Percentiles rank a stretch among this genome's conserved stretches.
Evolutionary conservation across 2,329 filamentous ascomycete genomes (phyloP).

Genomic region (Monosporascus sp.): DNA sequence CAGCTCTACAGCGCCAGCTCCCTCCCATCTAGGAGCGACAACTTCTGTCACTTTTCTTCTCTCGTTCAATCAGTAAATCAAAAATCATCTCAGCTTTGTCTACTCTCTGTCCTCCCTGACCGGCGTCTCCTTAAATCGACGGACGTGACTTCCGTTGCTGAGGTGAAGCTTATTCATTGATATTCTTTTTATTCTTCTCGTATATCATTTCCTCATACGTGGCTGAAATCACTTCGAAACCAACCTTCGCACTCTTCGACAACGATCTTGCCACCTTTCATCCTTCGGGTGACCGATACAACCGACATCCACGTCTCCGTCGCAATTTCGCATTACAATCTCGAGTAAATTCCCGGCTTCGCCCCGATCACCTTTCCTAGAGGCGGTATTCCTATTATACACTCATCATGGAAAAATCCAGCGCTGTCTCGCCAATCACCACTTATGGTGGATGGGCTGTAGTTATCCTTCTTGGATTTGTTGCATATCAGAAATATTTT

Average conservation of each 20-base stretch:
- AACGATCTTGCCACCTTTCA: too few relatives aligned
- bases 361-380: background rate
- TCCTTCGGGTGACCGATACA: too few relatives aligned
- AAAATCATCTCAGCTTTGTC: background rate
- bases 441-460: slow-evolving; percentile 33
- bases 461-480: slow-evolving; percentile 24
- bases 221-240: too few relatives aligned
- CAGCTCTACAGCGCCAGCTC: background rate
- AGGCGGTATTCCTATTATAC: background rate
- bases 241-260: too few relatives aligned
- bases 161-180: too few relatives aligned
- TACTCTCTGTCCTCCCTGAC: background rate
- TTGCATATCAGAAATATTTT: slow-evolving; percentile 17
- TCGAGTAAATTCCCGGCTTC: background rate
- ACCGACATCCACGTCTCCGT: too few relatives aligned
- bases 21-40: background rate
- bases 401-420: slow-evolving; percentile 21
- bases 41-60: background rate
- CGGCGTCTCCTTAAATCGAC: background rate
- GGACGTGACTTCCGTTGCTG: too few relatives aligned
- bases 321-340: too few relatives aligned
- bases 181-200: too few relatives aligned
- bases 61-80: background rate
- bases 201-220: too few relatives aligned
- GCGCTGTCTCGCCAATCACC: slow-evolving; percentile 22